Conservation (phyloP, 1,139 yeast species). For the Trichomonascaceae sp. region DNA sequence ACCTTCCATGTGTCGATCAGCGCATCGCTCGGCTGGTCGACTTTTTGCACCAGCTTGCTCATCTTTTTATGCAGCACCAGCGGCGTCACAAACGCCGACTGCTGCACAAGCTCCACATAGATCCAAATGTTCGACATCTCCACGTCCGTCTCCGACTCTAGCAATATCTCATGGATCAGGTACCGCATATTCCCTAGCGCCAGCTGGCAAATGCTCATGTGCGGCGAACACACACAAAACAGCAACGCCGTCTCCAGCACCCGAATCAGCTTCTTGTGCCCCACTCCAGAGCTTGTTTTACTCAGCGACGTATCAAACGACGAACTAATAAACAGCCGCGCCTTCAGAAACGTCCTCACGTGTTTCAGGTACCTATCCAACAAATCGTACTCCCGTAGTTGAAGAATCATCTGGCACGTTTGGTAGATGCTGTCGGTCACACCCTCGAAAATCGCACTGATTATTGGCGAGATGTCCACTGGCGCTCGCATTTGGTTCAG, state of each 20-base stretch:
- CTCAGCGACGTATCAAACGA: no score
- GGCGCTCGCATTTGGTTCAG: background rate
- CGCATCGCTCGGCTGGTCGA: constrained; percentile 48
- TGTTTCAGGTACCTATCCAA: background rate
- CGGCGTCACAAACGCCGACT: constrained; percentile 48
- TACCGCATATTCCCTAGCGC: constrained; percentile 38
- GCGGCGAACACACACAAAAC: constrained; percentile 43
- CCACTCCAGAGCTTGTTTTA: no score
- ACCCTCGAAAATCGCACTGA: background rate
- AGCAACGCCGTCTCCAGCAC: constrained; percentile 35
- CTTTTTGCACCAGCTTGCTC: constrained; percentile 37
- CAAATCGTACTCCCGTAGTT: background rate
- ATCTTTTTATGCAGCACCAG: constrained; percentile 65
- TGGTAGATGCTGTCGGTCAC: background rate
- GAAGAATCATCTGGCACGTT: background rate
- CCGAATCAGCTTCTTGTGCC: background rate
- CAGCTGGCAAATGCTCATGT: constrained; percentile 40
- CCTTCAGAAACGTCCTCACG: background rate
- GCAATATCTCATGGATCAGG: constrained; percentile 30
- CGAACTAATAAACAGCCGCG: no score
- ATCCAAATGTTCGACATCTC: constrained; percentile 23
- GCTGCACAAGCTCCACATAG: constrained; percentile 41
- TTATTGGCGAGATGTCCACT: background rate
- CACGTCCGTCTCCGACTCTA: constrained; percentile 10
- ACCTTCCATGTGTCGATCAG: constrained; percentile 47